Evolutionary conservation across 805 yeast genomes (phyloP).

Genomic region (Pichia phayaonensis): DNA sequence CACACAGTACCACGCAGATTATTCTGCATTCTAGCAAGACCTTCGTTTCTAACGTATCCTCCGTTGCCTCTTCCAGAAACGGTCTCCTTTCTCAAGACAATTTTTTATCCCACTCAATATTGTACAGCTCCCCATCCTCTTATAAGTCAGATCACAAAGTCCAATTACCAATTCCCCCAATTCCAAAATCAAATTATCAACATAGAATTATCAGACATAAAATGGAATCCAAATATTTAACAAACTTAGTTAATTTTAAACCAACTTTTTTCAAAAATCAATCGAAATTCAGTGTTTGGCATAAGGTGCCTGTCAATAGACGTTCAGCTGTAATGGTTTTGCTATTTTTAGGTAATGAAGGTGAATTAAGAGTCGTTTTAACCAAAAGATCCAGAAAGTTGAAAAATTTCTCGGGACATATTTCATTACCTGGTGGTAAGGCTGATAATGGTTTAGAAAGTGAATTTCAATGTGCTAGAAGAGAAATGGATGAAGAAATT

Average conservation of each 20-base stretch:
- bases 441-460: constrained; percentile 63
- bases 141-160: neutral
- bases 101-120: neutral
- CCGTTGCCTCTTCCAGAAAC: neutral
- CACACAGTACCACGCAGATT: neutral
- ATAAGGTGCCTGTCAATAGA: constrained; percentile 52
- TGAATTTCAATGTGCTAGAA: constrained; percentile 65
- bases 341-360: constrained; percentile 61
- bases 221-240: constrained; percentile 30
- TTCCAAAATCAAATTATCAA: constrained; percentile 3
- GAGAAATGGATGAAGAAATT: constrained; percentile 86
- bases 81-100: neutral
- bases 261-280: constrained; percentile 29
- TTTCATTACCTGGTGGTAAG: constrained; percentile 90
- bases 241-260: constrained; percentile 28
- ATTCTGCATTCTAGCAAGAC: neutral
- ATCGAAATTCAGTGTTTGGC: constrained; percentile 45
- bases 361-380: constrained; percentile 69
- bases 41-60: neutral
- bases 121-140: neutral
- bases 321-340: constrained; percentile 76
- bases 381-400: constrained; percentile 70
- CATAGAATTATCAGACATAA: constrained; percentile 4
- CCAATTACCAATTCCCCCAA: constrained; percentile 3
- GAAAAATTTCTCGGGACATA: constrained; percentile 78